Percentiles rank a stretch among this genome's conserved stretches.
Evolutionary conservation across 164 flowering plant genomes (phyloP).

Genomic region (Protea cynaroides): DNA sequence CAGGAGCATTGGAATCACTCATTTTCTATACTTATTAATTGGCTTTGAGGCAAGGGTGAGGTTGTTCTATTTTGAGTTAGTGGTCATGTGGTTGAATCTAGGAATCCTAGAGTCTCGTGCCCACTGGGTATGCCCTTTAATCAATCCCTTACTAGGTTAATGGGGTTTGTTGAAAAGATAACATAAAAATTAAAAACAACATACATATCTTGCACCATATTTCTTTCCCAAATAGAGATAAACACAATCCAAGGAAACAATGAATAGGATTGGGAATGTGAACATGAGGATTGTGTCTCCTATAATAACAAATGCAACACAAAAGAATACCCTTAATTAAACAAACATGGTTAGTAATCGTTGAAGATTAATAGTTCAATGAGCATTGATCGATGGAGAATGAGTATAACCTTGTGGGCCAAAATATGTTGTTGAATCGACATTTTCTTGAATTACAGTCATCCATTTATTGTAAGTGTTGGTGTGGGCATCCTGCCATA

Average conservation of each 20-base stretch:
- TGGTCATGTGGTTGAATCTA: no score
- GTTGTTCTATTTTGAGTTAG: no score
- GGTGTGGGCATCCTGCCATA: slow-evolving; percentile 50
- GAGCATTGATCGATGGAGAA: neutral
- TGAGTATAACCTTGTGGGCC: slow-evolving; percentile 50
- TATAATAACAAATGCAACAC: slow-evolving; percentile 12
- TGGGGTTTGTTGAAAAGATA: neutral
- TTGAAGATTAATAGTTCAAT: no score
- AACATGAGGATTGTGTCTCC: slow-evolving; percentile 37
- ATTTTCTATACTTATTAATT: neutral
- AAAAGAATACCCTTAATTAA: neutral
- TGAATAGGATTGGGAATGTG: slow-evolving; percentile 49
- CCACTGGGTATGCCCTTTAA: no score
- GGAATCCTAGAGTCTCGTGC: no score
- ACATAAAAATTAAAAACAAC: no score
- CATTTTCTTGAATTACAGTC: slow-evolving; percentile 22
- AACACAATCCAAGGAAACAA: slow-evolving; percentile 50
- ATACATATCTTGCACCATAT: slow-evolving; percentile 16
- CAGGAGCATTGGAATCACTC: neutral
- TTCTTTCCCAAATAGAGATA: slow-evolving; percentile 57
- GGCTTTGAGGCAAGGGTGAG: no score
- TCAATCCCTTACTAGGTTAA: no score
- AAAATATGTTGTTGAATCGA: slow-evolving; percentile 38
- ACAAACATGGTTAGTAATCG: neutral
- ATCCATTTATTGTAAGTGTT: slow-evolving; percentile 37